Evolutionary conservation across 495 filamentous ascomycete species (phyloP).

Genomic region (Chlorociboria aeruginascens): DNA sequence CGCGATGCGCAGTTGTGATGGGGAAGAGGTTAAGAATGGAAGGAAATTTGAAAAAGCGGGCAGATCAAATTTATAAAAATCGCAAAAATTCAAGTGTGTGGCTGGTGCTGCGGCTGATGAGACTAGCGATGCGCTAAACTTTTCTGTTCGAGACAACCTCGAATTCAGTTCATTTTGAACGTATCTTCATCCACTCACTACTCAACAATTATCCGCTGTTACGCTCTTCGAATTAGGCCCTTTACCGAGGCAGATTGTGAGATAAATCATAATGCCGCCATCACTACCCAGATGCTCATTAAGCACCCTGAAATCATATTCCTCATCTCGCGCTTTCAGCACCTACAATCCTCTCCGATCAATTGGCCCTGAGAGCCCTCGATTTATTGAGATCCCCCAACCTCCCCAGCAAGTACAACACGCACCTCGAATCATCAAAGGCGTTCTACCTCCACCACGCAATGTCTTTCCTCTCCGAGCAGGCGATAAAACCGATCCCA

Average conservation of each 20-base stretch:
- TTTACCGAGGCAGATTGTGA: too few relatives aligned
- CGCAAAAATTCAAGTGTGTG: background rate
- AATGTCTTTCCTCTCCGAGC: constrained; percentile 44
- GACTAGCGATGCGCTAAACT: too few relatives aligned
- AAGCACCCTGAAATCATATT: constrained; percentile 13
- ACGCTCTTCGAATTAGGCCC: background rate
- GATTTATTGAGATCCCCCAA: constrained; percentile 61
- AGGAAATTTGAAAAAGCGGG: background rate
- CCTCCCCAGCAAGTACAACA: constrained; percentile 32
- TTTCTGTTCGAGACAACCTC: too few relatives aligned
- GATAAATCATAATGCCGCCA: constrained; percentile 19
- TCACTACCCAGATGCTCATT: constrained; percentile 15
- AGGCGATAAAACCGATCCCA: constrained; percentile 37
- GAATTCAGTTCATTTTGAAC: too few relatives aligned
- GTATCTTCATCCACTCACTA: too few relatives aligned
- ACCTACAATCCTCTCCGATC: constrained; percentile 22
- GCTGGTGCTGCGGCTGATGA: constrained; percentile 1
- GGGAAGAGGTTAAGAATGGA: background rate
- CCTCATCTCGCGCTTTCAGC: constrained; percentile 28
- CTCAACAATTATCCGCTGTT: too few relatives aligned
- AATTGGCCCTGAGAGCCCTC: constrained; percentile 56
- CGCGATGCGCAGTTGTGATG: constrained; percentile 6
- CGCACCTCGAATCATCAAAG: constrained; percentile 44
- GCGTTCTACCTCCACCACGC: constrained; percentile 58
- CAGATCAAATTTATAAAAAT: constrained; percentile 2